phyloP scores from a whole-genome alignment of 1,139 yeast genomes.

The Diutina mesorugosa region DNA sequence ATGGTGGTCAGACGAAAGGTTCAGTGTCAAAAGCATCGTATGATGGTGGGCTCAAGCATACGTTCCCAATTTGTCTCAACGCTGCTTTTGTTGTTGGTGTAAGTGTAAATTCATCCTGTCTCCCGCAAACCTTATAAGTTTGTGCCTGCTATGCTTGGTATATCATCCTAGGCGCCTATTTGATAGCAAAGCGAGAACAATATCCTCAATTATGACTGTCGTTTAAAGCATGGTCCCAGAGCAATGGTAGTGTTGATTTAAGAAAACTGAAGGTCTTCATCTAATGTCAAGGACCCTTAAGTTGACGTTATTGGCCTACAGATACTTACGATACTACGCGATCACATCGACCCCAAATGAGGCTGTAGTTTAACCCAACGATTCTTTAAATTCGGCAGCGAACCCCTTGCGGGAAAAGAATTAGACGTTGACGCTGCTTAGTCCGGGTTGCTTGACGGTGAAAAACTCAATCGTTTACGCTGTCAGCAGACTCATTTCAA shows the following conservation, averaged over 20 bases:
- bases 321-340: too few relatives aligned
- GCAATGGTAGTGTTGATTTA: too few relatives aligned
- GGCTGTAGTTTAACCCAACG: background rate
- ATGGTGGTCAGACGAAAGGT: background rate
- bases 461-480: background rate
- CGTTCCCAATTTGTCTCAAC: too few relatives aligned
- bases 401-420: background rate
- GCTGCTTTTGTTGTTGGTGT: background rate
- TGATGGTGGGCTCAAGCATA: background rate
- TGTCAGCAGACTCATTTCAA: background rate
- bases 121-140: background rate
- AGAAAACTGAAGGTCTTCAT: too few relatives aligned
- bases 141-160: background rate
- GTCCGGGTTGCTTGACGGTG: background rate
- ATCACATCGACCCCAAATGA: too few relatives aligned
- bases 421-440: background rate
- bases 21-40: background rate
- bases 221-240: background rate
- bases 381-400: background rate
- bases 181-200: background rate
- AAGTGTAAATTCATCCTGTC: background rate
- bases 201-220: background rate
- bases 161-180: background rate
- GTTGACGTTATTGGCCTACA: too few relatives aligned
- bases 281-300: too few relatives aligned